A percentile compares a stretch with the other conserved stretches of the same genome.
phyloP scores from a whole-genome alignment of 2,329 filamentous ascomycete species.

The Colletotrichum sp. region DNA sequence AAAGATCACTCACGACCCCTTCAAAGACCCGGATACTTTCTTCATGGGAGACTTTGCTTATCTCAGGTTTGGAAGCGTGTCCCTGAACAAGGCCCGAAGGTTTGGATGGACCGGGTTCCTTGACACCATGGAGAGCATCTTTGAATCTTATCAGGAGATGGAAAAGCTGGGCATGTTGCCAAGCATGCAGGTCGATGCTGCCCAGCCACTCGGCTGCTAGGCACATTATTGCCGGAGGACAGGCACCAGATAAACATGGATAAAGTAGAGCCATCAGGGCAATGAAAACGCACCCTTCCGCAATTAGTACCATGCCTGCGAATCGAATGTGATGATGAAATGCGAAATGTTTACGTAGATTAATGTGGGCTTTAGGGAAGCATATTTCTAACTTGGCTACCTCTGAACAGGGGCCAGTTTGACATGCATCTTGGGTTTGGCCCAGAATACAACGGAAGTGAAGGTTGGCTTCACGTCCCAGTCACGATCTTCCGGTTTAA shows the following conservation, averaged over 20 bases:
- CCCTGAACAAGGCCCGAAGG: neutral
- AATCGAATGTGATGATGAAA: too few relatives aligned
- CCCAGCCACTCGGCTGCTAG: neutral
- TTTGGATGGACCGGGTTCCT: neutral
- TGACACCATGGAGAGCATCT: conserved; percentile 3
- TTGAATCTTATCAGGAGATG: neutral
- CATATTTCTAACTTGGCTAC: neutral
- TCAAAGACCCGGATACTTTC: neutral
- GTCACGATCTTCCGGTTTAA: conserved; percentile 32
- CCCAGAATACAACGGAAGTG: neutral
- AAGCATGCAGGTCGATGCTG: neutral
- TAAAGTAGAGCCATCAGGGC: too few relatives aligned
- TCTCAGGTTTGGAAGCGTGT: neutral
- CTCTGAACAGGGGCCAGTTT: neutral
- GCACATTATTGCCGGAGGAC: rapidly evolving
- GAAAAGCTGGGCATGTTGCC: neutral
- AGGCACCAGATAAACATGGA: neutral
- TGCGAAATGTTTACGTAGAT: neutral
- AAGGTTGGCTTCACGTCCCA: neutral
- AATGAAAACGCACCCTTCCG: too few relatives aligned
- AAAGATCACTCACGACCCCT: neutral
- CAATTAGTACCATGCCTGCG: too few relatives aligned
- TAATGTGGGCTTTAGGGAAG: neutral
- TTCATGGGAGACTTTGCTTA: neutral
- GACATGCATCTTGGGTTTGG: neutral